phyloP scores from a whole-genome alignment of 805 yeast species.

The Grigorovia transvaalensis region DNA sequence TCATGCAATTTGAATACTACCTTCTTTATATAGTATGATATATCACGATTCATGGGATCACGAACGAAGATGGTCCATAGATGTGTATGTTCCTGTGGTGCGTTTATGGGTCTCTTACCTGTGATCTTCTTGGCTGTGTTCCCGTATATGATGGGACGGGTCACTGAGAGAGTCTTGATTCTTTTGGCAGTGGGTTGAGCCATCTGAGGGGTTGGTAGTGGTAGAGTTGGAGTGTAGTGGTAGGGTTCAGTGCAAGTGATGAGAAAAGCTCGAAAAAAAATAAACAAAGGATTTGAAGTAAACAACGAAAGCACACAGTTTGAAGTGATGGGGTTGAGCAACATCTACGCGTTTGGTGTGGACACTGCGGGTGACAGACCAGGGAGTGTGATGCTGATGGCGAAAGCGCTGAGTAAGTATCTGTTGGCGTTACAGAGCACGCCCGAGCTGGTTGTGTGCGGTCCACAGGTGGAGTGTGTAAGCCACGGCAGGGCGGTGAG shows the following conservation, averaged over 20 bases:
- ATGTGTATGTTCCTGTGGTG: slow-evolving; percentile 89
- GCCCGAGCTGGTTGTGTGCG: slow-evolving; percentile 62
- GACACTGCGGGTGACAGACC: slow-evolving; percentile 43
- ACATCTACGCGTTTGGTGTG: neutral
- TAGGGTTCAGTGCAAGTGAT: neutral
- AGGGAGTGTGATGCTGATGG: slow-evolving; percentile 66
- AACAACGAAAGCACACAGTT: neutral
- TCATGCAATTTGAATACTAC: slow-evolving; percentile 94
- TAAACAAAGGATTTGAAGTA: slow-evolving; percentile 43
- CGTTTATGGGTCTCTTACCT: slow-evolving; percentile 42
- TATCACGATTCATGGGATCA: slow-evolving; percentile 71
- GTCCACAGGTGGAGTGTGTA: slow-evolving; percentile 86
- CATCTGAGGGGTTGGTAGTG: slow-evolving; percentile 8
- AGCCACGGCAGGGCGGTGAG: slow-evolving; percentile 73
- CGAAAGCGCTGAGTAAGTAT: slow-evolving; percentile 71
- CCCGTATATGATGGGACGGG: slow-evolving; percentile 75
- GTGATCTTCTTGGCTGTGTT: slow-evolving; percentile 65
- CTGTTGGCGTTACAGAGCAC: slow-evolving; percentile 41
- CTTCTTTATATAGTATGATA: slow-evolving; percentile 71
- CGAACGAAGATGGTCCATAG: slow-evolving; percentile 87
- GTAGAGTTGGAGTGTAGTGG: too few relatives aligned
- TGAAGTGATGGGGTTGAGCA: slow-evolving; percentile 62
- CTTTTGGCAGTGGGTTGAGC: slow-evolving; percentile 21
- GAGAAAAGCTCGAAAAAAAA: slow-evolving; percentile 31
- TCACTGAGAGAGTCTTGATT: slow-evolving; percentile 48